Conservation (phyloP, 208 protist genomes). For the Kentomonas sorsogonicus region DNA sequence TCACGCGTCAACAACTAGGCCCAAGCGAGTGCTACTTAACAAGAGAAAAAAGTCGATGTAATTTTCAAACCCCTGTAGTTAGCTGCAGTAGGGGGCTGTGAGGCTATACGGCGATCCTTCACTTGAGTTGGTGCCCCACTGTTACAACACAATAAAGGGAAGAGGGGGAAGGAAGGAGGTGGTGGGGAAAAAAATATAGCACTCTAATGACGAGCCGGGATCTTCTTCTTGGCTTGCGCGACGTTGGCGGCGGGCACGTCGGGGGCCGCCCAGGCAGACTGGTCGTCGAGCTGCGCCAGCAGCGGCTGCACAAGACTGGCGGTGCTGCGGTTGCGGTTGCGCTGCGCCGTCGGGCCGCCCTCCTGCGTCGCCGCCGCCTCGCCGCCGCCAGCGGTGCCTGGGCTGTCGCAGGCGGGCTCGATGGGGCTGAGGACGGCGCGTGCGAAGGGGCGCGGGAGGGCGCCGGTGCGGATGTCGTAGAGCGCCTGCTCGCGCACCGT, state of each 20-base stretch:
- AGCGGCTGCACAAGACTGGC: conserved; percentile 25
- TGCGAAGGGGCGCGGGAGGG: conserved; percentile 20
- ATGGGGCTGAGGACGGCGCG: conserved; percentile 24
- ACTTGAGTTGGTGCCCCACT: too few relatives aligned
- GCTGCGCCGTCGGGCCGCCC: conserved; percentile 20
- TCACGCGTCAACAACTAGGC: background rate
- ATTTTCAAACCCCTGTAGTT: too few relatives aligned
- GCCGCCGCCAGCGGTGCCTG: too few relatives aligned
- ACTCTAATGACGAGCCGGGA: too few relatives aligned
- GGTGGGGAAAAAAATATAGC: too few relatives aligned
- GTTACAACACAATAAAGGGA: too few relatives aligned
- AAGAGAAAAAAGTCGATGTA: conserved; percentile 7
- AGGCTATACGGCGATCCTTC: too few relatives aligned
- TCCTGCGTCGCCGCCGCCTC: background rate
- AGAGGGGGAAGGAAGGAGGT: too few relatives aligned
- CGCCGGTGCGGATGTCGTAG: conserved; percentile 23
- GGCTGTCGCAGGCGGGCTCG: conserved; percentile 20
- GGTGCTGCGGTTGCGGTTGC: conserved; percentile 19
- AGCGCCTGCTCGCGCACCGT: conserved; percentile 35
- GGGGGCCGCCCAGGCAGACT: conserved; percentile 11
- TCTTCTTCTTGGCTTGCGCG: too few relatives aligned
- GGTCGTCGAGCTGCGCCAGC: conserved; percentile 36
- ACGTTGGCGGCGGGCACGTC: conserved; percentile 13
- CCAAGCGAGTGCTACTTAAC: background rate
- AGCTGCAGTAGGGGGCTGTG: too few relatives aligned